Conservation (phyloP, 2,329 filamentous ascomycete species). For the Penicillium griseofulvum region DNA sequence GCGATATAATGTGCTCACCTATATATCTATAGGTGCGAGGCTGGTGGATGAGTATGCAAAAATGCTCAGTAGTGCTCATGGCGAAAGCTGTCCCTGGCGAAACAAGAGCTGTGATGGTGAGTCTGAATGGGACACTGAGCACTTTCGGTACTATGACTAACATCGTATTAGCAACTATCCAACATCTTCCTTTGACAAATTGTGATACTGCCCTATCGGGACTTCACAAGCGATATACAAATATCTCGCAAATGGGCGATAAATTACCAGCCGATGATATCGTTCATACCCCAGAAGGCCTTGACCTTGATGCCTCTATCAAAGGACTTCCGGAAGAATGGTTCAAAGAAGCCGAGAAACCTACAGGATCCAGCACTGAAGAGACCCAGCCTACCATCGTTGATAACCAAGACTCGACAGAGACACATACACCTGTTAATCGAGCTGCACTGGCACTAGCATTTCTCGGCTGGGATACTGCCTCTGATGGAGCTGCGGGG, state of each 20-base stretch:
- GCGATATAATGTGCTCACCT: not conserved
- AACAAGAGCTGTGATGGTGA: slow-evolving; percentile 81
- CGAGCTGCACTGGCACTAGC: slow-evolving; percentile 66
- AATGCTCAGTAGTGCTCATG: slow-evolving; percentile 71
- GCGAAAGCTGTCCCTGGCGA: slow-evolving; percentile 80
- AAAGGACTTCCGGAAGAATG: slow-evolving; percentile 29
- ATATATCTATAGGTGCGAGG: slow-evolving; percentile 50
- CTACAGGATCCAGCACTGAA: not conserved
- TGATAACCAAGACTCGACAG: slow-evolving; percentile 3
- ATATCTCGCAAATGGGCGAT: slow-evolving; percentile 39
- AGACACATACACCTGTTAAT: slow-evolving; percentile 44
- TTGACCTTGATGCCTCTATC: slow-evolving; percentile 33
- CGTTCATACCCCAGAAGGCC: slow-evolving; percentile 32
- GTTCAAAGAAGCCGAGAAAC: slow-evolving; percentile 13
- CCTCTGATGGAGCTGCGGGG: slow-evolving; percentile 47
- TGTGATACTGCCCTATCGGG: slow-evolving; percentile 57
- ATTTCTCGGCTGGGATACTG: slow-evolving; percentile 71
- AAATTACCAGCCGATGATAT: slow-evolving; percentile 35
- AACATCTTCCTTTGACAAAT: slow-evolving; percentile 64
- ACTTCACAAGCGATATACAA: slow-evolving; percentile 64
- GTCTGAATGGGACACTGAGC: not conserved
- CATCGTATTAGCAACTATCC: slow-evolving; percentile 55
- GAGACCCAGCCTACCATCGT: not conserved
- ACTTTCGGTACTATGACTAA: slow-evolving; percentile 20
- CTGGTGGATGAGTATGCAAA: slow-evolving; percentile 74